Evolutionary conservation across 164 flowering plant genomes (phyloP), one percentile per base, ranked within the genome.

Genomic region (Stephania cephalantha): DNA sequence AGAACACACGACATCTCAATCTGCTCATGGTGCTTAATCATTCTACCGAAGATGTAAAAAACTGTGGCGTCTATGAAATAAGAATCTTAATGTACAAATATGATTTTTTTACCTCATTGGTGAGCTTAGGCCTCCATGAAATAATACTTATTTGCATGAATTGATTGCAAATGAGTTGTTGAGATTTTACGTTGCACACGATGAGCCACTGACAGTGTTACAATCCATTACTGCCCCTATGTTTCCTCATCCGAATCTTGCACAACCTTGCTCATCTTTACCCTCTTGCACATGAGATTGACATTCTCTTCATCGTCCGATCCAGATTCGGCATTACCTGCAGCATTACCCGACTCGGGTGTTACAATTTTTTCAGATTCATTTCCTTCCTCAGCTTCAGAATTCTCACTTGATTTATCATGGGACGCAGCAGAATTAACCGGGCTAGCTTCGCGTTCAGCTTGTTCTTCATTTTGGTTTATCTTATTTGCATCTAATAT

Each of bases 191-290:
- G 42, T 4, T 35, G 42, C 42, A 35, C 55, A 48, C 0, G 11
- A 48, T 48, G 9, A 48, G 53, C 53, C 53, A 8, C 53, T 0
- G 6, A 48, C 6, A 48, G 53, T 48, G 9, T 48, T 48, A 12
- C 55, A 50, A 11, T 50, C 11, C 55, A 10, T 10, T 0, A 50
- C 55, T 13, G 25, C 3, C 20, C 8, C 73, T 84, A 76, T 22
- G 42, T 75, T 74, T 89, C 93, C 53, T 89, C 90, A 69, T 90
- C 95, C 7, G 91, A 89, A 71, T 92, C 95, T 72, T 83, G 85
- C 79, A 92, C 90, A 46, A 90, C 83, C 68, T 72, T 77, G 69
- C 75, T 76, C 70, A 69, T 82, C 81, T 83, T 90, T 15, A 82
- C 72, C 73, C 89, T 85, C 82, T 89, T 91, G 44, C 79, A 81